Percentiles rank a stretch among this genome's conserved stretches.
Conservation (phyloP, 2,329 filamentous ascomycete species). For the Phialophora tarda region DNA sequence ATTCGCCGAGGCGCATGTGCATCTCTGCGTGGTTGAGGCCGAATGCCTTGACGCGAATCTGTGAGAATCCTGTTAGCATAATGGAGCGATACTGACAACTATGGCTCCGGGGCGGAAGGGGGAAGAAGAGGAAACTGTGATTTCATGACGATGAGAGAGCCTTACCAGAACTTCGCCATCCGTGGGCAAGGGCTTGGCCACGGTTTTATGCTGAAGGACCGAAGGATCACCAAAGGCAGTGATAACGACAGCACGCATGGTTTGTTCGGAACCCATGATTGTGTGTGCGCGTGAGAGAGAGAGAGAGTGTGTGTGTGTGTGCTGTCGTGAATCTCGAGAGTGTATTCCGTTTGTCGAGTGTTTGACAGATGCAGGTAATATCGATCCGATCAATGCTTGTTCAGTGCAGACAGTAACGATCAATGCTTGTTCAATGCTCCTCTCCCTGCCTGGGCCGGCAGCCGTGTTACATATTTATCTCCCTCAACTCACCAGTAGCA, state of each 20-base stretch:
- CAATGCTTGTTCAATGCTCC: neutral
- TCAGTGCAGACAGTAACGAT: neutral
- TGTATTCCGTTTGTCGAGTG: neutral
- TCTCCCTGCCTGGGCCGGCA: neutral
- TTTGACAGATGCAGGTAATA: no score
- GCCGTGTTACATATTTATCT: neutral
- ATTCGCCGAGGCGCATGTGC: constrained; percentile 54
- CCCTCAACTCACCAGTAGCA: neutral
- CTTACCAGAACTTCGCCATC: constrained; percentile 40
- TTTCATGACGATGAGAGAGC: neutral
- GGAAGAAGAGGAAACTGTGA: neutral
- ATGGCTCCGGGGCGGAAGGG: no score
- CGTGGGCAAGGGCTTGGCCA: constrained; percentile 41
- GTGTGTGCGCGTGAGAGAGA: neutral
- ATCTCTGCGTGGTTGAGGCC: constrained; percentile 55
- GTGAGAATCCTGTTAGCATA: neutral
- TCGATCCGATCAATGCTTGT: neutral
- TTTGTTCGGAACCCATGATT: constrained; percentile 20
- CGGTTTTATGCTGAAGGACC: constrained; percentile 40
- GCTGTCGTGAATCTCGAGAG: neutral
- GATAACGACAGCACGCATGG: constrained; percentile 48
- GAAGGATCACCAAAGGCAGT: constrained; percentile 43
- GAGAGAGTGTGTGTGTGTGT: neutral
- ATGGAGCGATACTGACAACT: neutral
- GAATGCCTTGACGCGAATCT: constrained; percentile 49